Base-by-base conservation (phyloP, 23 red algal genomes). In the Gracilaria gracilis region DNA sequence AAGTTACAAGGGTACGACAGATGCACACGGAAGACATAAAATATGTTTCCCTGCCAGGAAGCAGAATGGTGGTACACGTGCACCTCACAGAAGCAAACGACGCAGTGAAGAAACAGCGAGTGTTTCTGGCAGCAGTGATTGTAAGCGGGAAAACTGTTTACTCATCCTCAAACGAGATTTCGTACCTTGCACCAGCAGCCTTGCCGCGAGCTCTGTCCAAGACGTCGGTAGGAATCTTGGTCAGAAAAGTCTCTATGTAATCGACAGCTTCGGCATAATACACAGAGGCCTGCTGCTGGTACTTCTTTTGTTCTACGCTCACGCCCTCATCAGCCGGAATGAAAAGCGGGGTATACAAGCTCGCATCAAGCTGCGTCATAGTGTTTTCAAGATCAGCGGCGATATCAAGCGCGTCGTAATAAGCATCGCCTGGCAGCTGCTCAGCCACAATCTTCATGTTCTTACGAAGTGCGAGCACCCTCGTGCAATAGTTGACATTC, bases 401-500 rank as follows among this genome's bases (percentile, higher is more conserved):
- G 6, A 92, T 67, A 33, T 94, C 93, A 47, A 96, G 93, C 23
- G 86, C 95, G 38, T 94, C 84, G 36, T 79, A 85, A 38, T 79
- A 96, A 57, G 24, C 54, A 44, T 93, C 85, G 27, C 81, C 89
- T 23, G 71, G 44, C 48, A 91, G 34, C 42, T 77, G 67, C 78
- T 92, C 92, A 25, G 89, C 79, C 51, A 62, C 91, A 1, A 40
- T 70, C 15, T 71, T 53, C 92, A 98, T 93, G 72, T 79, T 78
- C 65, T 82, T 93, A 13, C 91, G 84, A 39, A 99, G 83, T 24
- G 93, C 93, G 15, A 99, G 81, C 19, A 89, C 85, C 21, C 97
- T 90, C 25, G 97, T 96, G 72, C 97, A 99, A 85, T 99, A 99
- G 81, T 96, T 96, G 55, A 99, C 94, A 47, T 96, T 96, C 12